Base-by-base conservation (phyloP, 805 yeast species). In the Komagataella kurtzmanii region DNA sequence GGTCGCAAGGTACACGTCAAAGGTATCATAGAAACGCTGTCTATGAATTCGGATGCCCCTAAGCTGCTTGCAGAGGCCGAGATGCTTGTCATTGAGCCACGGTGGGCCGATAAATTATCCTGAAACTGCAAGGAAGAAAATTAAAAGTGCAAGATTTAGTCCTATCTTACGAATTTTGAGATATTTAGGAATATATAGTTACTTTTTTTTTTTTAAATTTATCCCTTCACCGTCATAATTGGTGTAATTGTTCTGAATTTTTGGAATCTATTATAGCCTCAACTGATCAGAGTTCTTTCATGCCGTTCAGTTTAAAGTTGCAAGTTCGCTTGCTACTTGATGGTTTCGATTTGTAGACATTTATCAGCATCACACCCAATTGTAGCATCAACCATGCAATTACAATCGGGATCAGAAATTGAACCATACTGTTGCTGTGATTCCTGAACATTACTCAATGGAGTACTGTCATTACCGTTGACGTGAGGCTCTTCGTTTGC, bases 361-460 rank as follows among this genome's bases (percentile, higher is more conserved):
- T 64, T 67, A 44, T 65, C 64, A 2, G 79, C 64, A 52, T 76
- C 73, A 59, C 83, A 78, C 49, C 76, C 74, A 17, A 74, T 71
- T 24, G 73, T 72, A n/a, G 74, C 74, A 57, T 78, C 82, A 24
- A 77, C 72, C 23, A 75, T 64, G 60, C 83, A 78, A 17, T 66
- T 63, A 5, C 17, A 3, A 30, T 30, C 40, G 12, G 65, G 56
- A 23, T 73, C 73, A 51, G 70, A 66, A 3, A 68, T 66, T 18
- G 65, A 57, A 3, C 58, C 14, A 8, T 30, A 14, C 12, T 30
- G 40, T 30, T 30, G 40, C 14, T 30, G 40, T 56, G 10, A 54
- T 51, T 10, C 55, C 55, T 48, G 50, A 10, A 55, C 45, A 17
- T 53, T 53, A 14, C 51, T 49, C 17, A 47, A 51, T 12, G 51